Percentiles rank a stretch among this genome's conserved stretches.
These are phyloP conservation scores for Friedmanniomyces endolithicus DNA, from an alignment of 495 filamentous ascomycete genomes.

Conservation along the genomic window DNA sequence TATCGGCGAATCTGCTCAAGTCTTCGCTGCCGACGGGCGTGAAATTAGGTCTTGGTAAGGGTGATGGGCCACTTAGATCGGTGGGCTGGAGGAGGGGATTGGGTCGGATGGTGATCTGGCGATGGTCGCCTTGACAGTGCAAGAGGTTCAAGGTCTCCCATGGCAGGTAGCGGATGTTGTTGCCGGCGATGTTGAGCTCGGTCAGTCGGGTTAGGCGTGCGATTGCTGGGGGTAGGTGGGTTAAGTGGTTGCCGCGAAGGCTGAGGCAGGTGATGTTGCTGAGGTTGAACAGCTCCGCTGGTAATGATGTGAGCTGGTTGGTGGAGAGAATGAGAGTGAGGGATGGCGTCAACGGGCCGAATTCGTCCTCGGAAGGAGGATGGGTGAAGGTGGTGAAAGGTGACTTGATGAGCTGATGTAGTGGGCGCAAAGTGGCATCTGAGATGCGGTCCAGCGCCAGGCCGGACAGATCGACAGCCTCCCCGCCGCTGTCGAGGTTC, in stretches of 20 bases:
- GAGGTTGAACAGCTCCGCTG: slow-evolving; percentile 41
- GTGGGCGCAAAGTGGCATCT: slow-evolving; percentile 38
- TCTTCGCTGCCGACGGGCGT: slow-evolving; percentile 25
- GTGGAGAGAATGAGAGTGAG: slow-evolving; percentile 52
- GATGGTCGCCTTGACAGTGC: slow-evolving; percentile 32
- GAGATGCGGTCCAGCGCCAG: slow-evolving; percentile 27
- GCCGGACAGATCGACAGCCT: slow-evolving; percentile 13
- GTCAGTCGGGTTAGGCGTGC: slow-evolving; percentile 48
- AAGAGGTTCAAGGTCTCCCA: slow-evolving; percentile 56
- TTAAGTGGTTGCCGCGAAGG: slow-evolving; percentile 57
- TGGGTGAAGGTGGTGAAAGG: slow-evolving; percentile 30
- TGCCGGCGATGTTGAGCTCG: slow-evolving; percentile 59
- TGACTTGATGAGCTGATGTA: slow-evolving; percentile 46
- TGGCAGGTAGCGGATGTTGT: slow-evolving; percentile 55
- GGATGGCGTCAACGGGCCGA: slow-evolving; percentile 40
- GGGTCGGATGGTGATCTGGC: slow-evolving; percentile 35
- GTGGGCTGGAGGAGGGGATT: slow-evolving; percentile 36
- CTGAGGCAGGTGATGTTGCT: slow-evolving; percentile 54
- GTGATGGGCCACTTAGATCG: slow-evolving; percentile 17
- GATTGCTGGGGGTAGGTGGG: slow-evolving; percentile 52
- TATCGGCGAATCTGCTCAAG: slow-evolving; percentile 4
- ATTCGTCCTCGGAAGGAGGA: slow-evolving; percentile 35
- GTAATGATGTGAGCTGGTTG: slow-evolving; percentile 44
- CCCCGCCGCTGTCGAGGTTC: slow-evolving; percentile 42
- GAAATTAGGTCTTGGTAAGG: slow-evolving; percentile 36